Percentiles rank a stretch among this genome's conserved stretches.
These are phyloP conservation scores for Dendrostoma leiphaemia DNA, from an alignment of 2,329 filamentous ascomycete genomes.

Conservation along the genomic window DNA sequence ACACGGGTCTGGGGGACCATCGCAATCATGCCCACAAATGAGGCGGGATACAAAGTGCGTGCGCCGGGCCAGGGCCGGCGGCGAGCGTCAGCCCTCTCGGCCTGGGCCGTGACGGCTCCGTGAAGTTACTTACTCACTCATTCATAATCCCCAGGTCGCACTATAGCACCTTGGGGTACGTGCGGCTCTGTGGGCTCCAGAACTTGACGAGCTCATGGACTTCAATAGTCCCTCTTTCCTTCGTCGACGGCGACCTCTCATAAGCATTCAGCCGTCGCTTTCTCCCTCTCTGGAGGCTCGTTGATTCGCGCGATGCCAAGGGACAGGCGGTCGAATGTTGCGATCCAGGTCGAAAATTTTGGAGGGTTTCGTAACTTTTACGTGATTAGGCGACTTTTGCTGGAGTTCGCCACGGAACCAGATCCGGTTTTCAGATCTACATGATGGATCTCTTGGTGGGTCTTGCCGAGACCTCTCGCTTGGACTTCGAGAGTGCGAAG, in stretches of 20 bases:
- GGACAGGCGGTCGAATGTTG: not conserved
- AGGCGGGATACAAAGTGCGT: no score
- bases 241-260: not conserved
- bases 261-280: constrained; percentile 1
- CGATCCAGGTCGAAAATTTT: not conserved
- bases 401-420: not conserved
- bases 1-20: not conserved
- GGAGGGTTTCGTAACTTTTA: not conserved
- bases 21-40: constrained; percentile 4
- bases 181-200: not conserved
- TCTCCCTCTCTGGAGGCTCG: not conserved
- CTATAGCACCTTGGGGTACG: no score
- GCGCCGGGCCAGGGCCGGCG: not conserved
- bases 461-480: not conserved
- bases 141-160: no score
- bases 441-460: no score
- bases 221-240: not conserved
- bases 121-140: not conserved
- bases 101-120: not conserved
- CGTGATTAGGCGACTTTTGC: not conserved
- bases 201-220: not conserved
- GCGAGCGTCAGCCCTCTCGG: no score
- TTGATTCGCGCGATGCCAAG: not conserved
- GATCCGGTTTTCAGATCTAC: not conserved
- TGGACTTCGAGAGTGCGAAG: not conserved